Percentiles rank a stretch among this genome's conserved stretches.
These are phyloP conservation scores for Calonectria leucothoes DNA, from an alignment of 2,329 filamentous ascomycete species.

Conservation along the genomic window DNA sequence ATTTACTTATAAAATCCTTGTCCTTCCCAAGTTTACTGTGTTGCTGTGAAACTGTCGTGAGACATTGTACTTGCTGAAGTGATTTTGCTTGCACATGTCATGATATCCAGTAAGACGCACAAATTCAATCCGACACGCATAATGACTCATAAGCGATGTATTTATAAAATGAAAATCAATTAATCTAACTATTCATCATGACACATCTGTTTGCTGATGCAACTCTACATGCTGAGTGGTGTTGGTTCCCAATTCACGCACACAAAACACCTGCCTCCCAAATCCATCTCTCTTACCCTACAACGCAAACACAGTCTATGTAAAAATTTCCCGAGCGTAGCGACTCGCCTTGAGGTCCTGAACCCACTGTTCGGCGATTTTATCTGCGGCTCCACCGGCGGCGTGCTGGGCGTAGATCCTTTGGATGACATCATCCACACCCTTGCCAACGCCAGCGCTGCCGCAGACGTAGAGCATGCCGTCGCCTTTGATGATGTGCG, in stretches of 20 bases:
- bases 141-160: background rate
- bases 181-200: background rate
- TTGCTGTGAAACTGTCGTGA: background rate
- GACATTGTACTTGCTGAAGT: too few species aligned
- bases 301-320: background rate
- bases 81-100: background rate
- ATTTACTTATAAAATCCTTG: background rate
- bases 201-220: background rate
- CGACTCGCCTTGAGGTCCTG: constrained; percentile 8
- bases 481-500: constrained; percentile 2
- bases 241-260: background rate
- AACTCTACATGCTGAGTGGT: background rate
- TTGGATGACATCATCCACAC: constrained; percentile 11
- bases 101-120: background rate
- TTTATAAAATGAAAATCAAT: background rate
- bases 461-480: constrained; percentile 23
- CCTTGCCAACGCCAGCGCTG: constrained; percentile 15
- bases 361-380: constrained; percentile 8
- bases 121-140: background rate
- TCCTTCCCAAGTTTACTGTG: background rate
- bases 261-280: background rate
- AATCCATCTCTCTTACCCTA: background rate
- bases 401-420: background rate
- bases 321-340: constrained; percentile 19
- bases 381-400: background rate